A percentile compares a stretch with the other conserved stretches of the same genome.
phyloP scores from a whole-genome alignment of 1,284 basidiomycete species.

The Sphaerobolus stellatus region DNA sequence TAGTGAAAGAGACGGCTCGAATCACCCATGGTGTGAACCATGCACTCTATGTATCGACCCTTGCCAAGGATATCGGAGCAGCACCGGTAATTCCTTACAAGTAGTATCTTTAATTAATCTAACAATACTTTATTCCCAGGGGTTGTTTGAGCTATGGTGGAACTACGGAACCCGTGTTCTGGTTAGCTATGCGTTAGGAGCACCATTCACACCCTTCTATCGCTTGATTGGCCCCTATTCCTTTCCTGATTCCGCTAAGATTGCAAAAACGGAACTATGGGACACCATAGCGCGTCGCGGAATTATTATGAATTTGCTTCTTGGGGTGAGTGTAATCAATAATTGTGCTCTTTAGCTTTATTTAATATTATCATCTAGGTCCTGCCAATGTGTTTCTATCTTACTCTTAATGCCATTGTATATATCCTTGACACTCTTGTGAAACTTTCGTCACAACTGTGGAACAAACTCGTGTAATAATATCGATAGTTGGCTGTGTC shows the following conservation, averaged over 20 bases:
- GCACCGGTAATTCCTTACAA: conserved; percentile 35
- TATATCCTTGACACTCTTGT: conserved; percentile 5
- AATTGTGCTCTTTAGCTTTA: not conserved
- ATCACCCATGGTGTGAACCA: conserved; percentile 66
- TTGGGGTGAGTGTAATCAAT: conserved; percentile 41
- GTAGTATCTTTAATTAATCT: not conserved
- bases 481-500: too few relatives aligned
- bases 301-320: conserved; percentile 56
- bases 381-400: conserved; percentile 53
- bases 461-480: too few relatives aligned
- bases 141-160: not conserved
- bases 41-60: conserved; percentile 54
- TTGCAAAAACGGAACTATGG: conserved; percentile 61
- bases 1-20: conserved; percentile 51
- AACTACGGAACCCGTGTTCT: not conserved
- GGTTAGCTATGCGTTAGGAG: conserved; percentile 45
- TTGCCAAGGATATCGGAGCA: conserved; percentile 61
- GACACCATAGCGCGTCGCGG: conserved; percentile 62
- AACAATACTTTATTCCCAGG: conserved; percentile 37
- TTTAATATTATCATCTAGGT: too few relatives aligned
- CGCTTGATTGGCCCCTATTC: conserved; percentile 57
- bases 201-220: conserved; percentile 64
- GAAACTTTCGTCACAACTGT: too few relatives aligned
- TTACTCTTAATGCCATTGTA: conserved; percentile 30
- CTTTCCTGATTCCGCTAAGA: conserved; percentile 37